Evolutionary conservation across 1,284 basidiomycete species (phyloP).

Genomic region (Leucoagaricus sp.): DNA sequence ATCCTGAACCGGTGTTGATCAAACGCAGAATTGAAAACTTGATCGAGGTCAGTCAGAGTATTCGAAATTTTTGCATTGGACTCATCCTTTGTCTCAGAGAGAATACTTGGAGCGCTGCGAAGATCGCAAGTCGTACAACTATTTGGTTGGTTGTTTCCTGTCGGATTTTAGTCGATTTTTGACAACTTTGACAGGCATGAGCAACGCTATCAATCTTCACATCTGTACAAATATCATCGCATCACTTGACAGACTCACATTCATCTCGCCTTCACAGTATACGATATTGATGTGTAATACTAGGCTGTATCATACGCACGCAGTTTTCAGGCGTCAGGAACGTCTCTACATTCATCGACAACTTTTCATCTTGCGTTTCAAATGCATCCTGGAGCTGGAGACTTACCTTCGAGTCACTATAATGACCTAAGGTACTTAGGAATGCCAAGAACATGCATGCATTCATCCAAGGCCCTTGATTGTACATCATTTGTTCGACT

Average conservation of each 20-base stretch:
- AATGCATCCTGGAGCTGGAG: too few species aligned
- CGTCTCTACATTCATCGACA: too few species aligned
- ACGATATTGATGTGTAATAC: conserved; percentile 7
- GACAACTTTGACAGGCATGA: conserved; percentile 6
- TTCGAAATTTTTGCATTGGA: background rate
- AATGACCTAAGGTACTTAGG: too few species aligned
- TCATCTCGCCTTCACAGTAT: background rate
- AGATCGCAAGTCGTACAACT: conserved; percentile 82
- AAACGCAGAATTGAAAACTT: conserved; percentile 95
- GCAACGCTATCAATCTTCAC: background rate
- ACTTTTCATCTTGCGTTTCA: too few species aligned
- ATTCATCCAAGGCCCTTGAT: background rate
- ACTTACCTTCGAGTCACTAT: too few species aligned
- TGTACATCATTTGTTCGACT: too few species aligned
- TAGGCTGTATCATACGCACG: conserved; percentile 1
- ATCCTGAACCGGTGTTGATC: conserved; percentile 82
- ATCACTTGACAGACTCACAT: background rate
- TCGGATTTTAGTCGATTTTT: background rate
- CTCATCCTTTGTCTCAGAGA: conserved; percentile 44
- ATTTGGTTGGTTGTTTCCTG: conserved; percentile 48
- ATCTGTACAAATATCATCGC: conserved; percentile 6
- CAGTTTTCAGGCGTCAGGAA: background rate
- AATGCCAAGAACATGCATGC: background rate
- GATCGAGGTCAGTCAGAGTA: conserved; percentile 72
- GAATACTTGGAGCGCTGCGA: conserved; percentile 81